A percentile compares a stretch with the other conserved stretches of the same genome.
Conservation (phyloP, 139 green algal species). For the Astrephomene gubernaculifera region DNA sequence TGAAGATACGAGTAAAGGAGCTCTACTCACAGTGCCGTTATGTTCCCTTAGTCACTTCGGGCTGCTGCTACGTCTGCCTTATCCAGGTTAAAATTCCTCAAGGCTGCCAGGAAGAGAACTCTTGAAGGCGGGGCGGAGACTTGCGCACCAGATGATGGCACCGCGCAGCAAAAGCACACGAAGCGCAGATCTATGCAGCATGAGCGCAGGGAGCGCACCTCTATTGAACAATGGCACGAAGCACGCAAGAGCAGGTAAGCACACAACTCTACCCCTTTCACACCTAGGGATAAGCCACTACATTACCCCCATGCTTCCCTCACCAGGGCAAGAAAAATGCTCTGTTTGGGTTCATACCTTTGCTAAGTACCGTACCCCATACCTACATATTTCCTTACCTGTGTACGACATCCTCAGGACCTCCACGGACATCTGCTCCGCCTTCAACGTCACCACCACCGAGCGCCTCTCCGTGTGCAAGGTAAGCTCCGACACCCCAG, state of each 20-base stretch:
- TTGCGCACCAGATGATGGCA: not conserved
- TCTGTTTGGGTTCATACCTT: too few relatives aligned
- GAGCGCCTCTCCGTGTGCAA: slow-evolving; percentile 59
- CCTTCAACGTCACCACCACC: slow-evolving; percentile 47
- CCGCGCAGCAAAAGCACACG: not conserved
- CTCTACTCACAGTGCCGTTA: too few relatives aligned
- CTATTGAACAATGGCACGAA: slow-evolving; percentile 63
- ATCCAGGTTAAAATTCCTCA: slow-evolving; percentile 34
- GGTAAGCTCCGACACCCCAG: too few relatives aligned
- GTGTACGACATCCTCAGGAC: slow-evolving; percentile 49
- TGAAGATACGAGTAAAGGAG: too few relatives aligned
- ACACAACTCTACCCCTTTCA: too few relatives aligned
- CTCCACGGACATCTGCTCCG: slow-evolving; percentile 49
- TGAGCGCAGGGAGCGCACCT: slow-evolving; percentile 46
- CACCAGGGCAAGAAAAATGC: too few relatives aligned
- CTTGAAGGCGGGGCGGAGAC: slow-evolving; percentile 22
- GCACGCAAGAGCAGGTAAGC: slow-evolving; percentile 51
- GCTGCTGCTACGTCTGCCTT: not conserved
- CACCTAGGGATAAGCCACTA: too few relatives aligned
- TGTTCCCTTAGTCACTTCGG: too few relatives aligned
- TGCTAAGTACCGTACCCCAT: too few relatives aligned
- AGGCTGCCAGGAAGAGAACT: slow-evolving; percentile 14
- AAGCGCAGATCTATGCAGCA: slow-evolving; percentile 41
- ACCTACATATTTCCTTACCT: too few relatives aligned
- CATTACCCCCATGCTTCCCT: too few relatives aligned